Base-by-base conservation (phyloP, 1,139 yeast species). In the Taphrina betulina region DNA sequence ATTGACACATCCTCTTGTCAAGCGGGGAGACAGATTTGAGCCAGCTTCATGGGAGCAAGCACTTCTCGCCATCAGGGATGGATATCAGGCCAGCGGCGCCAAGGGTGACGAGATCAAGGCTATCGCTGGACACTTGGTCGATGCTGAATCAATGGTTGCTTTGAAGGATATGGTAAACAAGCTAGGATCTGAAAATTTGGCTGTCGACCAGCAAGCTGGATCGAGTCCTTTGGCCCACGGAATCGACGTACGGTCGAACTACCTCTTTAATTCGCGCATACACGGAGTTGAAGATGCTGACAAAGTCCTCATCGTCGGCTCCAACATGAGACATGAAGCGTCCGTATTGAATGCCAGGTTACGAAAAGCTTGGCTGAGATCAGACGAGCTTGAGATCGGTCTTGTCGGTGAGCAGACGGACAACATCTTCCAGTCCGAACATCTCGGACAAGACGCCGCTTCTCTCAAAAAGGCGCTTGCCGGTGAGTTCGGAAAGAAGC, bases 1-100 rank as follows among this genome's bases (percentile, higher is more conserved):
- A 69, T 78, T 87, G 66, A 86, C 95, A 41, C 80, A 82, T 59
- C 95, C 95, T 29, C 77, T 87, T 68, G 75, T 87, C 65, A 83
- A 83, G 73, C 77, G 75, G 61, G 90, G 88, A 64, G 82, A 81
- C 70, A 72, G 74, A 59, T 87, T 87, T 69, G 83, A 81, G 67
- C 78, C 82, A 57, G 85, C 88, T 33, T 82, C 94, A 57, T 87
- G 95, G 95, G 94, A 86, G 69, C 90, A 85, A 69, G 95, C 94
- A 37, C 76, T 87, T 60, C 72, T 83, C 23, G 77, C 83, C 43
- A 80, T 87, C 65, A 83, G 86, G 60, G 77, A 80, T 45, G 87
- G 87, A 20, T 79, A 77, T 69, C 68, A 75, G 63, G 75, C 76
- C 64, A 69, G 82, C 56, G 72, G 77, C 60, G 92, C 90, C 59